Conservation (phyloP, 306 rosid species). For the Cucurbita pepo region DNA sequence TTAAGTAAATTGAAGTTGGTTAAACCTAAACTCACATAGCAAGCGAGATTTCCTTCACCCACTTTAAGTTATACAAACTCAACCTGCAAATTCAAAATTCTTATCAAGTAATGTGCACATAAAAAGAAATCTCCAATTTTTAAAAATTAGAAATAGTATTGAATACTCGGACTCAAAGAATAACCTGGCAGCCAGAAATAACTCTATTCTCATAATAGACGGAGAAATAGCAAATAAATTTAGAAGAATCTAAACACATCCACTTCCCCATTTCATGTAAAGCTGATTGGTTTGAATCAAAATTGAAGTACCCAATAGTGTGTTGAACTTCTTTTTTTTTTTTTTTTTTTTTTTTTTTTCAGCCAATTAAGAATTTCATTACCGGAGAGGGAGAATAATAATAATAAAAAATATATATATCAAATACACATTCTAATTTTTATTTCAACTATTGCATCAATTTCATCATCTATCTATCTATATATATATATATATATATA, state of each 20-base stretch:
- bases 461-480: too few species aligned
- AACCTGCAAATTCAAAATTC: background rate
- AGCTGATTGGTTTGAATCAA: background rate
- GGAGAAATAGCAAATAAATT: background rate
- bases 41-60: background rate
- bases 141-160: too few species aligned
- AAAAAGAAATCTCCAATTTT: background rate
- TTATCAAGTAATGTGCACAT: background rate
- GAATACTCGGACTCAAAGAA: too few species aligned
- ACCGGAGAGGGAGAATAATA: background rate
- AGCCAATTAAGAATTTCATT: background rate
- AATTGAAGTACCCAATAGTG: background rate
- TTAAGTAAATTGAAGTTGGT: background rate
- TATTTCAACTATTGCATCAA: too few species aligned
- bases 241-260: background rate
- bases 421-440: too few species aligned
- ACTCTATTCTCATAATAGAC: background rate
- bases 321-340: background rate
- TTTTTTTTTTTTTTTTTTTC: background rate
- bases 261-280: background rate
- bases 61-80: background rate
- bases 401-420: too few species aligned
- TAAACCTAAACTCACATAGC: background rate
- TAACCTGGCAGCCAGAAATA: background rate
- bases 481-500: too few species aligned